Conservation (phyloP, 2,329 filamentous ascomycete genomes). For the Fusarium falciforme region DNA sequence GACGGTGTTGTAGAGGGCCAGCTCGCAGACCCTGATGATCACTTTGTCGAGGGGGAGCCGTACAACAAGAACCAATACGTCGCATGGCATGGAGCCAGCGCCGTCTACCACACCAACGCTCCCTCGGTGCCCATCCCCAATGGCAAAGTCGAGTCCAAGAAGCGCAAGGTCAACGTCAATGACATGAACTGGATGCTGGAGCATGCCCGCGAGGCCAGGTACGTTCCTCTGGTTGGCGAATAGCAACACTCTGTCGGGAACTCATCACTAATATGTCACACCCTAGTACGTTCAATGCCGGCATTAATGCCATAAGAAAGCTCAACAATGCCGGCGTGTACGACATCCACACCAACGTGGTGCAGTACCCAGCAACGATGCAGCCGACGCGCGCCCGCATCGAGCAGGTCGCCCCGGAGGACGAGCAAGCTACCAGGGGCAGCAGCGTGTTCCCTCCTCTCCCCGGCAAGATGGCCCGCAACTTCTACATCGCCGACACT, state of each 20-base stretch:
- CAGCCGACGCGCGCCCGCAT: slow-evolving; percentile 90
- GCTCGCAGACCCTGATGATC: slow-evolving; percentile 89
- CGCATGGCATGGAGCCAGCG: slow-evolving; percentile 96
- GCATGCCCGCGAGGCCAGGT: slow-evolving; percentile 92
- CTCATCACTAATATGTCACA: slow-evolving; percentile 15
- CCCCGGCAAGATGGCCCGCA: slow-evolving; percentile 62
- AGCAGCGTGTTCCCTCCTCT: slow-evolving; percentile 60
- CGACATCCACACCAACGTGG: slow-evolving; percentile 91
- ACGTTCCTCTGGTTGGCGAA: slow-evolving; percentile 34
- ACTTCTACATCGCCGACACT: slow-evolving; percentile 67
- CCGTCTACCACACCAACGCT: slow-evolving; percentile 88
- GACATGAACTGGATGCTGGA: slow-evolving; percentile 97
- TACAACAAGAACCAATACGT: slow-evolving; percentile 99
- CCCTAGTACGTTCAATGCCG: slow-evolving; percentile 83
- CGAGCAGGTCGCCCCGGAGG: slow-evolving; percentile 72
- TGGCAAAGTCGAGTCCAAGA: slow-evolving; percentile 84
- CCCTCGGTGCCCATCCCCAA: slow-evolving; percentile 80
- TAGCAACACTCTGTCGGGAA: background rate
- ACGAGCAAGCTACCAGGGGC: slow-evolving; percentile 45
- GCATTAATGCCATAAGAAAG: slow-evolving; percentile 75
- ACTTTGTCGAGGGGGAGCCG: slow-evolving; percentile 78
- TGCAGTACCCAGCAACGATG: slow-evolving; percentile 89
- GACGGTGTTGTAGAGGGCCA: slow-evolving; percentile 89
- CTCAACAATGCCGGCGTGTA: slow-evolving; percentile 82
- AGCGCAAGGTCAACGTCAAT: slow-evolving; percentile 87